A percentile compares a stretch with the other conserved stretches of the same genome.
These are phyloP conservation scores for Saccharomyces hybrid DNA, from an alignment of 1,139 yeast species.

Conservation along the genomic window DNA sequence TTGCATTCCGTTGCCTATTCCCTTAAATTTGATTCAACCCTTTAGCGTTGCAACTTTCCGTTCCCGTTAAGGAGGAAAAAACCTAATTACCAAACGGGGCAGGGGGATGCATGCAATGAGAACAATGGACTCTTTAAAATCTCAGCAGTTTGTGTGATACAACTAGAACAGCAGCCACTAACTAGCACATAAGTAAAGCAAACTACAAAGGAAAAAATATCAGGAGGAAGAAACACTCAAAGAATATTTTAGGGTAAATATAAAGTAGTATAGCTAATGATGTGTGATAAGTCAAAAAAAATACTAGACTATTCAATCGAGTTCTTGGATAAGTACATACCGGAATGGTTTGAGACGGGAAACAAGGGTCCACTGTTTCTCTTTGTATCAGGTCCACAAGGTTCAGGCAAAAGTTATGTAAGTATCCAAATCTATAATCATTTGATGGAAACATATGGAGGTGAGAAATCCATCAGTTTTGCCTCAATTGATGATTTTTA, in stretches of 20 bases:
- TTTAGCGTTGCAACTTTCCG: background rate
- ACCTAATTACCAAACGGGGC: background rate
- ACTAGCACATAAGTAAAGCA: background rate
- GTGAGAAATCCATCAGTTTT: conserved; percentile 37
- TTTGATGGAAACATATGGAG: conserved; percentile 36
- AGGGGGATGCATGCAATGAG: background rate
- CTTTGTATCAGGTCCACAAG: conserved; percentile 85
- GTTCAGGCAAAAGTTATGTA: conserved; percentile 79
- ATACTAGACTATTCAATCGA: conserved; percentile 11
- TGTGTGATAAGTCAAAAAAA: background rate
- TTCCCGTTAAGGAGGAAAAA: background rate
- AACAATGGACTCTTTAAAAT: background rate
- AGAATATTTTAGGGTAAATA: conserved; percentile 4
- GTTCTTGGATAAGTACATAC: conserved; percentile 19
- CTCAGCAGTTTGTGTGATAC: background rate
- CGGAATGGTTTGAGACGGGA: conserved; percentile 19
- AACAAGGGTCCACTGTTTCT: conserved; percentile 43
- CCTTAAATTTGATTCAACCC: background rate
- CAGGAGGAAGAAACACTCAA: conserved; percentile 14
- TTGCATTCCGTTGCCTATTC: background rate
- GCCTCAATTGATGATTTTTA: conserved; percentile 86
- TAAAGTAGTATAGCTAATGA: background rate
- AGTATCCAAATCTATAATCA: conserved; percentile 34
- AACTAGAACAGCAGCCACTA: background rate
- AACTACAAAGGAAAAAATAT: background rate